Conservation (phyloP, 2,329 filamentous ascomycete genomes). For the Fusarium anthophilum region DNA sequence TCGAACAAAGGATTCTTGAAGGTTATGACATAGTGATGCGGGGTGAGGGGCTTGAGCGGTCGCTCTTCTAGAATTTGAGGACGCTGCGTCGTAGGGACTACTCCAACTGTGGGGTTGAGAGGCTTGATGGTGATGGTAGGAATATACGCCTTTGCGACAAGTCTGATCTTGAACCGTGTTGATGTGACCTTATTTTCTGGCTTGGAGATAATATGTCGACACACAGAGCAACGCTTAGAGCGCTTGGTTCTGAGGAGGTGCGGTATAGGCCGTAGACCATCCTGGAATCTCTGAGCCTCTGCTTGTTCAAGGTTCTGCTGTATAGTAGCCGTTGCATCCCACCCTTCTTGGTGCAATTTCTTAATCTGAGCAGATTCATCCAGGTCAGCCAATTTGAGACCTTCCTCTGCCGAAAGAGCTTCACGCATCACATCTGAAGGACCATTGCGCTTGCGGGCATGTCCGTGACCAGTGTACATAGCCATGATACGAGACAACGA, state of each 20-base stretch:
- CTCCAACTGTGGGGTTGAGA: constrained; percentile 54
- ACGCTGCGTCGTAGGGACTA: constrained; percentile 48
- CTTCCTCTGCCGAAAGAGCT: constrained; percentile 75
- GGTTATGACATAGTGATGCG: constrained; percentile 84
- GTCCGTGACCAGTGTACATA: constrained; percentile 76
- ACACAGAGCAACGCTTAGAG: constrained; percentile 90
- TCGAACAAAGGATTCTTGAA: constrained; percentile 97
- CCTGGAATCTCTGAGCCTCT: constrained; percentile 70
- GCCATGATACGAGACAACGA: constrained; percentile 89
- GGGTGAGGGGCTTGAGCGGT: constrained; percentile 64
- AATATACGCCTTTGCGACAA: constrained; percentile 89
- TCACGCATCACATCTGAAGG: constrained; percentile 83
- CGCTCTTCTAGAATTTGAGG: constrained; percentile 45
- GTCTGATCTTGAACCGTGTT: constrained; percentile 89
- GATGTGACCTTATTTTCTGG: constrained; percentile 91
- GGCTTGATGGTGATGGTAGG: constrained; percentile 81
- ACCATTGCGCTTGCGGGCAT: constrained; percentile 71
- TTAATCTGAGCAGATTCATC: constrained; percentile 71
- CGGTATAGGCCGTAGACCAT: constrained; percentile 82
- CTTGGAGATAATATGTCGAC: constrained; percentile 94
- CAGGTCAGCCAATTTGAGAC: constrained; percentile 70
- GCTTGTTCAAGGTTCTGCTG: constrained; percentile 61
- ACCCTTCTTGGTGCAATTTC: constrained; percentile 67
- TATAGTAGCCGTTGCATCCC: constrained; percentile 67
- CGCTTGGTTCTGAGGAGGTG: constrained; percentile 89